Conservation (phyloP, 345 rosid genomes). For the Syzygium jambos region DNA sequence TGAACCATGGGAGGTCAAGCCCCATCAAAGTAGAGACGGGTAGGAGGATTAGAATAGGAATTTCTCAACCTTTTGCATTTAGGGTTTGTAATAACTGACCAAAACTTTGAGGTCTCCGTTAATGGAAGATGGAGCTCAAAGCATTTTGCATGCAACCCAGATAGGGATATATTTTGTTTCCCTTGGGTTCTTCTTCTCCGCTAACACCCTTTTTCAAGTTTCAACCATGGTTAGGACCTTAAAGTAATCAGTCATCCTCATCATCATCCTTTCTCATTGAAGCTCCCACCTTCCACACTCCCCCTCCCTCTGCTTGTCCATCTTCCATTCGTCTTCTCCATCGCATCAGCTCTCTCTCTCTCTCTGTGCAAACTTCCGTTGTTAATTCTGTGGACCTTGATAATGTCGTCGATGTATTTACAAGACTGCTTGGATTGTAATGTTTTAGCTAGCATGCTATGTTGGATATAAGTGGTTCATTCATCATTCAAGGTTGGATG, state of each 20-base stretch:
- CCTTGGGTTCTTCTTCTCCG: constrained; percentile 58
- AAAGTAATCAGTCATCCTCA: constrained; percentile 15
- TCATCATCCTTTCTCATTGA: constrained; percentile 12
- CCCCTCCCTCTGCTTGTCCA: constrained; percentile 2
- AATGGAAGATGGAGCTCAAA: constrained; percentile 63
- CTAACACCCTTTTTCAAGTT: constrained; percentile 5
- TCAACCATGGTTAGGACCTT: constrained; percentile 96
- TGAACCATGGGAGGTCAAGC: neutral
- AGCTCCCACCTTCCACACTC: neutral
- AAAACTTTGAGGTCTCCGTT: constrained; percentile 27
- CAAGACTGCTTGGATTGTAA: neutral
- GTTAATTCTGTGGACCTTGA: neutral
- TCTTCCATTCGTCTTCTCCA: neutral
- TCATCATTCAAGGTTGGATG: neutral
- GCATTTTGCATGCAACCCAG: constrained; percentile 60
- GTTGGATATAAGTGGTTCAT: neutral
- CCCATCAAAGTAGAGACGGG: neutral
- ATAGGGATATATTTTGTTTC: constrained; percentile 86
- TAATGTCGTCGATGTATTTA: neutral
- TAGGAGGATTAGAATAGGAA: neutral
- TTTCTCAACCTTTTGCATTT: constrained; percentile 15
- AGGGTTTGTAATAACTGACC: constrained; percentile 5
- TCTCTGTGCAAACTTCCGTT: neutral
- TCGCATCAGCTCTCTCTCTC: neutral
- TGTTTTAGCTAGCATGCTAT: neutral